A percentile compares a stretch with the other conserved stretches of the same genome.
Conservation (phyloP, 345 rosid genomes). For the Arabidopsis suecica region DNA sequence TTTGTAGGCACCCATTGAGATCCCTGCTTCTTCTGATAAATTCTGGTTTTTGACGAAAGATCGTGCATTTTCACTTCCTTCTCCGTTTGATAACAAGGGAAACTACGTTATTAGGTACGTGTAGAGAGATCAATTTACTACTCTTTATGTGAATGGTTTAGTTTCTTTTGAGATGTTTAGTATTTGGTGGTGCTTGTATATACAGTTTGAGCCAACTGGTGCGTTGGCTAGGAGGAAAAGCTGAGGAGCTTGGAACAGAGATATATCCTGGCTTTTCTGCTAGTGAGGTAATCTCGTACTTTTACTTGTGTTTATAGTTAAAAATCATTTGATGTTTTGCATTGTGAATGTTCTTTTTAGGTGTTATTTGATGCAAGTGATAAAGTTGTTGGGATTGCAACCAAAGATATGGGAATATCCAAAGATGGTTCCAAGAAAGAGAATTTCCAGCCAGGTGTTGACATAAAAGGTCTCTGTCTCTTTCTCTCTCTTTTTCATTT, state of each 20-base stretch:
- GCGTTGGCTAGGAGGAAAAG: constrained; percentile 90
- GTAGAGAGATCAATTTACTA: not conserved
- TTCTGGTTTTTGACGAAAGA: constrained; percentile 84
- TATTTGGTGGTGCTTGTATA: constrained; percentile 26
- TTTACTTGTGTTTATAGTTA: not conserved
- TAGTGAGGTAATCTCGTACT: constrained; percentile 64
- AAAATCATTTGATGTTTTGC: constrained; percentile 26
- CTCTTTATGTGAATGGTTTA: not conserved
- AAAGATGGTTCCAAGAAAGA: constrained; percentile 92
- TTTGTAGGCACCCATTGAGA: constrained; percentile 75
- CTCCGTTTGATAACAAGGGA: constrained; percentile 86
- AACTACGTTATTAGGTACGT: constrained; percentile 89
- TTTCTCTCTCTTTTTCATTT: constrained; percentile 17
- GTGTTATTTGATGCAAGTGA: constrained; percentile 68
- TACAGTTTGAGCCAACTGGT: constrained; percentile 87
- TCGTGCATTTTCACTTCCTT: constrained; percentile 80
- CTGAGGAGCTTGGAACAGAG: constrained; percentile 94
- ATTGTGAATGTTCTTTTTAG: constrained; percentile 49
- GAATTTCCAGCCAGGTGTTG: constrained; percentile 84
- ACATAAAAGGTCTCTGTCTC: constrained; percentile 64
- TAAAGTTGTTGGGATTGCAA: constrained; percentile 79
- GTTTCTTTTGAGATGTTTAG: constrained; percentile 20
- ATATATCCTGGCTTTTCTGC: constrained; percentile 98
- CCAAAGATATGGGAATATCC: constrained; percentile 97
- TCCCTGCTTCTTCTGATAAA: constrained; percentile 87